A percentile compares a stretch with the other conserved stretches of the same genome.
Conservation (phyloP, 2,329 filamentous ascomycete genomes). For the Coniochaeta sp. region DNA sequence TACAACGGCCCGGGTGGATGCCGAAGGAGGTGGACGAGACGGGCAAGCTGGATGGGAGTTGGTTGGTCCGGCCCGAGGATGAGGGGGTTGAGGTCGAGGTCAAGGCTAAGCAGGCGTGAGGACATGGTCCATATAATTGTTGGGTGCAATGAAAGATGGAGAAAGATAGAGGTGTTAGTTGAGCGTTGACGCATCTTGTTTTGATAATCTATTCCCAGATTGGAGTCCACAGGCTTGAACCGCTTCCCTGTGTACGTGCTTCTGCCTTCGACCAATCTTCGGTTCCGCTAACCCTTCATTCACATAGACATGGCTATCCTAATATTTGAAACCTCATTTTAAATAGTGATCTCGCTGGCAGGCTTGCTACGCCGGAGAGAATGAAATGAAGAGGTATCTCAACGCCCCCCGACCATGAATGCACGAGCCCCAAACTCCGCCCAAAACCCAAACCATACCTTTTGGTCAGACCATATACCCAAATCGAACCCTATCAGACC, state of each 20-base stretch:
- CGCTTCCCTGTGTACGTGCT: neutral
- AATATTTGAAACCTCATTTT: neutral
- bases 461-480: neutral
- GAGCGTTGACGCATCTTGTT: neutral
- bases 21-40: slow-evolving; percentile 27
- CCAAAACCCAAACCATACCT: neutral
- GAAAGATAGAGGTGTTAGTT: neutral
- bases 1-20: slow-evolving; percentile 58
- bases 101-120: slow-evolving; percentile 2
- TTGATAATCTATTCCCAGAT: neutral
- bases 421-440: neutral
- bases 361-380: neutral
- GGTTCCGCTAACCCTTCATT: neutral
- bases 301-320: neutral
- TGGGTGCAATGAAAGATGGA: neutral
- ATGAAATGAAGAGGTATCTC: neutral
- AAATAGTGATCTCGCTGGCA: neutral
- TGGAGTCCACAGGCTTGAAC: neutral
- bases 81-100: slow-evolving; percentile 2
- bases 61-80: slow-evolving; percentile 26
- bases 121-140: neutral
- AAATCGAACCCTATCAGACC: slow-evolving; percentile 28
- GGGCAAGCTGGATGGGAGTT: slow-evolving; percentile 26
- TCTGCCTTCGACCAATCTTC: neutral
- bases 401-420: neutral